Evolutionary conservation across 2,329 filamentous ascomycete species (phyloP), one percentile per base, ranked within the genome.

Genomic region (Scopulariopsis brevicaulis): DNA sequence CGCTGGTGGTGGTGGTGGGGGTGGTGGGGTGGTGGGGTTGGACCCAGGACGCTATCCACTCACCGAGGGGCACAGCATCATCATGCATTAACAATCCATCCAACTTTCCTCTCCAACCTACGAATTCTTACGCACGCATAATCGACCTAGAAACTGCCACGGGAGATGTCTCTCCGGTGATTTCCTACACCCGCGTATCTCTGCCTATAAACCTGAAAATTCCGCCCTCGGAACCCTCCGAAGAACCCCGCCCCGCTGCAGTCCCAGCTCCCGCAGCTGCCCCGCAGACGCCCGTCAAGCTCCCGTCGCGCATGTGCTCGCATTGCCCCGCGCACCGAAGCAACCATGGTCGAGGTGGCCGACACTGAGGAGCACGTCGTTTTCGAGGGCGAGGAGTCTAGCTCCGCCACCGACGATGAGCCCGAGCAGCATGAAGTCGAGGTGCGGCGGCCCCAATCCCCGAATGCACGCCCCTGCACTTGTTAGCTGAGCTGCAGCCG

Each of bases 351-450:
- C 34, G 55, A 52, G 46, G 14, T 51, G 3, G 7, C 32, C 6
- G 55, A 57, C n/a, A 12, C 48, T 7, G 55, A 37, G 20, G 52
- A 57, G 34, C 55, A 28, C 8, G 48, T 53, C n/a, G 6, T 15
- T 25, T 55, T 18, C 25, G 24, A 56, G 10, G 43, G 48, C 48
- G 54, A 55, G 22, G 40, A 37, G 53, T 10, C 25, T 40, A 53
- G 25, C 35, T 55, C 54, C 10, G 15, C 11, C 14, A 52, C 18
- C 32, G 48, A 43, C 48, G 55, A 57, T n/a, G 55, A 53, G 12
- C 54, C 57, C 52, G 59, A 58, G 10, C 57, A 57, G n/a, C 53
- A 54, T 25, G 54, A 59, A 37, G 54, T 60, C 22, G 59, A 60
- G 57, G 59, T 60, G 46, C 22, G 34, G 10, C 35, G 18, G 8